Evolutionary conservation across 176 grass and related monocot genomes (phyloP).

Genomic region (Oryza glaberrima): DNA sequence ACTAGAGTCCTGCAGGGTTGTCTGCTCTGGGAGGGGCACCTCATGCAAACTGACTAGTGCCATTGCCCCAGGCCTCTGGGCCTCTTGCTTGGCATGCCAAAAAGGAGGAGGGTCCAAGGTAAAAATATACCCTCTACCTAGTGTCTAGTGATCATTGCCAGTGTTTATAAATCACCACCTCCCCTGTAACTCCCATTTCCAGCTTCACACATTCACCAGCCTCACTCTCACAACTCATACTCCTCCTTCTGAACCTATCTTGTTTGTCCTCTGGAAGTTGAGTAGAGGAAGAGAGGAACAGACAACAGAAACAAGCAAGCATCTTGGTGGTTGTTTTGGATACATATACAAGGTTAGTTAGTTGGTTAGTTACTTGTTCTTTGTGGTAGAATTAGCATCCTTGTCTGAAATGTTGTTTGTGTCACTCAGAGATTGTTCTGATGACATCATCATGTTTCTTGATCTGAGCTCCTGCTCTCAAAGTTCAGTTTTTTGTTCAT

Average conservation of each 20-base stretch:
- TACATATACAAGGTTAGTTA: conserved; percentile 34
- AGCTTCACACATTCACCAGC: background rate
- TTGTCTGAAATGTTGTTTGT: background rate
- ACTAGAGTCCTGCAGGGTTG: conserved; percentile 51
- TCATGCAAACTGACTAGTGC: conserved; percentile 36
- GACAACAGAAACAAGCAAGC: background rate
- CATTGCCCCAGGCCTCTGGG: conserved; percentile 52
- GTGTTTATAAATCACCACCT: conserved; percentile 53
- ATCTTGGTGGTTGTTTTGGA: conserved; percentile 25
- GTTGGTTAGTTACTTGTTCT: background rate
- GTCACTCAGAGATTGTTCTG: background rate
- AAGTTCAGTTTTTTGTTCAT: background rate
- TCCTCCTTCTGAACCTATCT: background rate
- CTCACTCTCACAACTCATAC: background rate
- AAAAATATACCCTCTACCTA: conserved; percentile 33
- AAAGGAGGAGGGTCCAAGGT: conserved; percentile 48
- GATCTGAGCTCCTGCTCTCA: conserved; percentile 8
- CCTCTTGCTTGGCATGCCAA: conserved; percentile 62
- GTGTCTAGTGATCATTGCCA: conserved; percentile 36
- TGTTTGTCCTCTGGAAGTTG: conserved; percentile 23
- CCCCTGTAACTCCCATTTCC: conserved; percentile 16
- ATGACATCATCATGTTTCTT: conserved; percentile 12
- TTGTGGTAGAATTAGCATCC: background rate
- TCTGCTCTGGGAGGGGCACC: conserved; percentile 72
- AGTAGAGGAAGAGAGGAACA: conserved; percentile 9